Evolutionary conservation across 495 filamentous ascomycete genomes (phyloP).

Genomic region (Tuber melanosporum): DNA sequence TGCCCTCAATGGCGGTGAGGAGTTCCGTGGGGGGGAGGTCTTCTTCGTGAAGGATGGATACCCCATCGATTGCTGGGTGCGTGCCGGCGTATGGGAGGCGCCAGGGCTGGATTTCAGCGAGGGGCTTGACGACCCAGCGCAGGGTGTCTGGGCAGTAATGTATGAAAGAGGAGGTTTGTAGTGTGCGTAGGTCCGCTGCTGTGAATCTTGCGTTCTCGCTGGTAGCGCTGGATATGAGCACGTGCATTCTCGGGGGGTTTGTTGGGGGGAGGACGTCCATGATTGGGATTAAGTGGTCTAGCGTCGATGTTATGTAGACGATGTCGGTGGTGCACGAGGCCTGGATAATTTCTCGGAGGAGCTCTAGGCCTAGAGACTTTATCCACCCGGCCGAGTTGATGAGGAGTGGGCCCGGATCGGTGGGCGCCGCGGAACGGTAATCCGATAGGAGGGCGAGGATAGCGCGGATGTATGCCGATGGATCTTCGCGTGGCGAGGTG

Average conservation of each 20-base stretch:
- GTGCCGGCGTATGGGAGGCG: conserved; percentile 52
- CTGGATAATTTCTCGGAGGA: conserved; percentile 51
- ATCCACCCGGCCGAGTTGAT: conserved; percentile 63
- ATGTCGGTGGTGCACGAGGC: conserved; percentile 51
- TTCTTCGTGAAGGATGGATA: conserved; percentile 51
- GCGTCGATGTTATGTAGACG: conserved; percentile 35
- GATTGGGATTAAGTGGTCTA: conserved; percentile 17
- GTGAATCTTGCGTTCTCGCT: conserved; percentile 43
- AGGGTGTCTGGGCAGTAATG: conserved; percentile 46
- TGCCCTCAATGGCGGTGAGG: conserved; percentile 52
- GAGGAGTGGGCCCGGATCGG: conserved; percentile 48
- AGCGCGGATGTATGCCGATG: conserved; percentile 55
- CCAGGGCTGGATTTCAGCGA: conserved; percentile 50
- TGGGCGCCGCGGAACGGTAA: conserved; percentile 44
- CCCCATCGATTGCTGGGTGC: conserved; percentile 49
- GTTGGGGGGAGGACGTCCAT: conserved; percentile 18
- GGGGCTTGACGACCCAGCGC: conserved; percentile 48
- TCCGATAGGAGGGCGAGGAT: conserved; percentile 53
- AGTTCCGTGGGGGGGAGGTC: conserved; percentile 48
- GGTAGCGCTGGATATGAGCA: conserved; percentile 15
- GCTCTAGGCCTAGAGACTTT: conserved; percentile 54
- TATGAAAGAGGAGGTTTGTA: conserved; percentile 65
- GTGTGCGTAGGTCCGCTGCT: conserved; percentile 53
- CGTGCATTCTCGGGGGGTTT: conserved; percentile 19
- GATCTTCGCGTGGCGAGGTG: conserved; percentile 54